Evolutionary conservation across 306 rosid genomes (phyloP).

Genomic region (Comarum palustre): DNA sequence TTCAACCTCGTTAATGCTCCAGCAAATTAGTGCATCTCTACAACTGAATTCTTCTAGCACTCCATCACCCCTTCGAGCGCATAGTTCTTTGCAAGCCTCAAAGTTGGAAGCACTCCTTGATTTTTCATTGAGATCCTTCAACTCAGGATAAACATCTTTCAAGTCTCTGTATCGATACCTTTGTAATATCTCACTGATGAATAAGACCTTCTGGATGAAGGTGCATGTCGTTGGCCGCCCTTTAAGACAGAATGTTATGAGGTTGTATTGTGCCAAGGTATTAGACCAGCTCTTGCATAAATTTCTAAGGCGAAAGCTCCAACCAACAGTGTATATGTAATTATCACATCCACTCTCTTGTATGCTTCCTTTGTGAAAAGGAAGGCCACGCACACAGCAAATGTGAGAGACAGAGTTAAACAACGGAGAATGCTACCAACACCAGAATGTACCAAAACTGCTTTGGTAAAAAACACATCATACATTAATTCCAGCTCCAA

Average conservation of each 20-base stretch:
- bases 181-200: too few relatives aligned
- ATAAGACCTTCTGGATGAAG: too few relatives aligned
- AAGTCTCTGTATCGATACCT: too few relatives aligned
- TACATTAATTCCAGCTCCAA: conserved; percentile 49
- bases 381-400: conserved; percentile 13
- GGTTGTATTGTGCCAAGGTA: conserved; percentile 28
- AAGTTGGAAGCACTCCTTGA: too few relatives aligned
- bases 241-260: conserved; percentile 12
- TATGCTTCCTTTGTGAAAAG: conserved; percentile 5
- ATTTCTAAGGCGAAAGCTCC: conserved; percentile 39
- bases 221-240: neutral
- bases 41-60: too few relatives aligned
- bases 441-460: conserved; percentile 17
- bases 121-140: too few relatives aligned
- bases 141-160: too few relatives aligned
- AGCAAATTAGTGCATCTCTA: neutral
- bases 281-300: conserved; percentile 36
- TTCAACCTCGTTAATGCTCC: conserved; percentile 10
- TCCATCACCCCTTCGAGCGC: too few relatives aligned
- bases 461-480: conserved; percentile 44
- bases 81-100: too few relatives aligned
- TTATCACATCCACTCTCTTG: neutral
- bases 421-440: conserved; percentile 17
- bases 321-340: conserved; percentile 23
- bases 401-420: neutral